Percentiles rank a stretch among this genome's conserved stretches.
Conservation (phyloP, 1,139 yeast species). For the Scheffersomyces segobiensis region DNA sequence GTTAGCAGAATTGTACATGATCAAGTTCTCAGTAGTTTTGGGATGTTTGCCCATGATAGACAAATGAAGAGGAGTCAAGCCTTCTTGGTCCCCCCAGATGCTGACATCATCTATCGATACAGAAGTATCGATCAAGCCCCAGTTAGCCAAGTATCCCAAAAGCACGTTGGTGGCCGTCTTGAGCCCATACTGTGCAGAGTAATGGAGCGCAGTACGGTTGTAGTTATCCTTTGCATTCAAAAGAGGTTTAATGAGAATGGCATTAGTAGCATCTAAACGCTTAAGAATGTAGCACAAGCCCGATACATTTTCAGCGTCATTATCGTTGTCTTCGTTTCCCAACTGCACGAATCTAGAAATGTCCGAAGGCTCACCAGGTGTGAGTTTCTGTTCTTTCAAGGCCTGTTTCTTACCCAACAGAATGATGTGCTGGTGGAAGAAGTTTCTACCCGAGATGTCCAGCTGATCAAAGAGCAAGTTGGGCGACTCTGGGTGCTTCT, state of each 20-base stretch:
- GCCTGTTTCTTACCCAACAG: conserved; percentile 62
- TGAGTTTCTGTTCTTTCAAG: conserved; percentile 24
- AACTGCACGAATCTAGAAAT: conserved; percentile 31
- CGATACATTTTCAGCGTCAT: conserved; percentile 27
- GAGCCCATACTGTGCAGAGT: conserved; percentile 86
- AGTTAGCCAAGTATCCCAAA: conserved; percentile 40
- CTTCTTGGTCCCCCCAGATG: conserved; percentile 84
- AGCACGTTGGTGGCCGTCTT: conserved; percentile 60
- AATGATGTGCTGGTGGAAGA: conserved; percentile 80
- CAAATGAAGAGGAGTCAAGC: conserved; percentile 77
- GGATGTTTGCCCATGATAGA: conserved; percentile 86
- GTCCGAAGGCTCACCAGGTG: conserved; percentile 40
- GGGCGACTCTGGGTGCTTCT: conserved; percentile 22
- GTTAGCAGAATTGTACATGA: conserved; percentile 41
- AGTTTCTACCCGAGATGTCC: conserved; percentile 81
- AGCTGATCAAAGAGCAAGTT: conserved; percentile 50
- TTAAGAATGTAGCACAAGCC: conserved; percentile 56
- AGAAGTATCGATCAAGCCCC: conserved; percentile 35
- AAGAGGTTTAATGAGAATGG: conserved; percentile 44
- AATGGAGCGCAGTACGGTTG: conserved; percentile 84
- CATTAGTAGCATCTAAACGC: conserved; percentile 40
- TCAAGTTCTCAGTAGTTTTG: conserved; percentile 62
- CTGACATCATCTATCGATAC: conserved; percentile 59
- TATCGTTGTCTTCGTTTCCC: conserved; percentile 65
- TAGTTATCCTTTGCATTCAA: conserved; percentile 72